Evolutionary conservation across 129 eudicot genomes (phyloP), one percentile per base, ranked within the genome.

Genomic region (Gnaphalium uliginosum): DNA sequence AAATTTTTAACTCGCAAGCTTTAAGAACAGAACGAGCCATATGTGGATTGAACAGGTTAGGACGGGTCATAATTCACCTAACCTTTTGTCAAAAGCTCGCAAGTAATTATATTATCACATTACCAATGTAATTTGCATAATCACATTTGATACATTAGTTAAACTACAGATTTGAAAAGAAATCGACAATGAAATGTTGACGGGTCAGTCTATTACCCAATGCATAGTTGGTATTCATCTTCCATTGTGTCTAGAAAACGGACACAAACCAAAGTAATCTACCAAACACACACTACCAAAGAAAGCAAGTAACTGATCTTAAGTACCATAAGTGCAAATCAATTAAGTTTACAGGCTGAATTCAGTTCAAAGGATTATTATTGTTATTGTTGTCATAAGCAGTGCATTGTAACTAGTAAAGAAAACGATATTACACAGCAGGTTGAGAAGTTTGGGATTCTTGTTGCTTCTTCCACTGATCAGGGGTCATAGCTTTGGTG

Each of bases 381-480:
- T 27, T 69, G 19, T 35, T 39, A 67, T 41, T 53, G 75, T n/a
- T 37, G 75, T 43, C 61, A 43, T 59, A 66, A n/a, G 21, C 51
- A 75, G 72, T 32, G 37, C 3, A 3, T 24, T 13, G 68, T 17
- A 37, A 4, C 4, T 48, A 23, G 67, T 32, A 64, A 15, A 21
- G 3, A 37, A 72, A 19, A 53, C 10, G 26, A 32, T n/a, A 43
- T 58, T 30, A 87, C 60, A 88, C 74, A 24, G 89, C 79, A 66
- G 87, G 80, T 71, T 87, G 86, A 43, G 93, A 83, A 63, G 84
- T 74, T 59, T 84, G 80, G 22, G 93, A 72, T 68, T 80, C 89
- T 70, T 81, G 93, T 72, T 78, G 91, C 70, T 90, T 85, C 70
- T 93, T 90, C 96, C 96, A 90, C 73, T 93, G 97, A 32, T 87